Percentiles rank a stretch among this genome's conserved stretches.
These are phyloP conservation scores for Chalciporus sp. DNA, from an alignment of 1,284 basidiomycete species.

Conservation along the genomic window DNA sequence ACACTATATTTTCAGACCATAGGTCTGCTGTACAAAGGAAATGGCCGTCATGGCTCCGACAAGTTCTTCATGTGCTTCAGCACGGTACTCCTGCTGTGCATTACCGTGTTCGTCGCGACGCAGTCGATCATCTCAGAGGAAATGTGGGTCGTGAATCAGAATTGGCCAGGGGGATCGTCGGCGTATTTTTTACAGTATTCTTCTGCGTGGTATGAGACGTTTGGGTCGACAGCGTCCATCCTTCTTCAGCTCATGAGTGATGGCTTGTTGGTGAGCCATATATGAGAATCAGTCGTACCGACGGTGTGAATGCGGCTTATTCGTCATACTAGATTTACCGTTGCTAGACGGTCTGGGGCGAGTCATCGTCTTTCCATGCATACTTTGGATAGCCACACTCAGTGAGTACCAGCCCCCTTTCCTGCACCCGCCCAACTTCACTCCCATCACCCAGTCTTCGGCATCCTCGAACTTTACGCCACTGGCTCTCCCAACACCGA, in stretches of 20 bases:
- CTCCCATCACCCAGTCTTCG: slow-evolving; percentile 6
- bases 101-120: slow-evolving; percentile 13
- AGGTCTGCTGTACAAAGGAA: not conserved
- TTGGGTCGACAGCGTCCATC: no score
- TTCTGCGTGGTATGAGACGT: no score
- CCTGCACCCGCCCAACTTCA: not conserved
- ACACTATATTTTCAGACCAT: slow-evolving; percentile 2
- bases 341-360: slow-evolving; percentile 14
- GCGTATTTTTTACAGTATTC: no score
- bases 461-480: slow-evolving; percentile 10
- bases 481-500: slow-evolving; percentile 8
- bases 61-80: slow-evolving; percentile 13
- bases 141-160: no score
- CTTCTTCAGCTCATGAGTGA: no score
- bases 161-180: no score
- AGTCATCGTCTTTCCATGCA: slow-evolving; percentile 12
- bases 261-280: no score
- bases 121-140: no score
- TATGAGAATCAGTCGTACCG: slow-evolving; percentile 17
- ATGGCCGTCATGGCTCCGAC: not conserved
- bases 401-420: slow-evolving; percentile 6
- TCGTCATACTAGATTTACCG: slow-evolving; percentile 11
- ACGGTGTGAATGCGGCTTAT: slow-evolving; percentile 1
- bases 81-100: slow-evolving; percentile 2
- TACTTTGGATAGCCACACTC: slow-evolving; percentile 15